A percentile compares a stretch with the other conserved stretches of the same genome.
Conservation (phyloP, 2,329 filamentous ascomycete species). For the Fusarium verticillioides region DNA sequence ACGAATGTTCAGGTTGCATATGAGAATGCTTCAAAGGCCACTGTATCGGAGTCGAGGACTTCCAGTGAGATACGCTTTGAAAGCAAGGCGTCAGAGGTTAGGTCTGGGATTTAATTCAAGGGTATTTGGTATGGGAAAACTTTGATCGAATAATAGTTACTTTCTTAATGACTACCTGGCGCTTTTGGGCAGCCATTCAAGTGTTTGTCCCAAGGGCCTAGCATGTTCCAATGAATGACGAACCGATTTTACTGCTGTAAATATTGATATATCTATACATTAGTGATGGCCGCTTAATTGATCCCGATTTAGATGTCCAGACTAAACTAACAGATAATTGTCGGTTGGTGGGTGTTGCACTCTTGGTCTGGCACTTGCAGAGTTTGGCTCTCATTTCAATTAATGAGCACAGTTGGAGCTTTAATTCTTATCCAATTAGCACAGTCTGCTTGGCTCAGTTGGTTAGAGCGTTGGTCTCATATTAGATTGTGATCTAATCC, state of each 20-base stretch:
- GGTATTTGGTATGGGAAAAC: too few species aligned
- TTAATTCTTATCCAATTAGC: accelerated
- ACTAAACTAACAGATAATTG: background rate
- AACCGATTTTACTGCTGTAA: accelerated
- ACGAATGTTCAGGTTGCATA: constrained; percentile 46
- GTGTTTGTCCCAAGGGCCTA: accelerated
- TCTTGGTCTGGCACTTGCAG: too few species aligned
- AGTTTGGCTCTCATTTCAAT: accelerated
- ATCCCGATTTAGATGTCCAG: too few species aligned
- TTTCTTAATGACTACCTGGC: background rate
- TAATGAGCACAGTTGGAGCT: accelerated
- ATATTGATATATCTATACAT: accelerated
- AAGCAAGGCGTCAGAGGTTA: constrained; percentile 8
- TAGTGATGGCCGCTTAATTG: accelerated
- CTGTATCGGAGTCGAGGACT: constrained; percentile 10
- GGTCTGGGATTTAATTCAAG: constrained; percentile 2
- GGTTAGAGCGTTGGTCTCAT: constrained; percentile 36
- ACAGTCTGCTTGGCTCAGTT: constrained; percentile 29
- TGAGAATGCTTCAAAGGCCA: constrained; percentile 29
- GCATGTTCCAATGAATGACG: background rate
- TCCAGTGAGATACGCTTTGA: constrained; percentile 31
- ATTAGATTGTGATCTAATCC: constrained; percentile 10
- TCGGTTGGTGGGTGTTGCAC: background rate
- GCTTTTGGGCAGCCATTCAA: background rate
- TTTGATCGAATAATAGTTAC: background rate